Conservation (phyloP, 2,329 filamentous ascomycete species). For the Aspergillus novoparasiticus region DNA sequence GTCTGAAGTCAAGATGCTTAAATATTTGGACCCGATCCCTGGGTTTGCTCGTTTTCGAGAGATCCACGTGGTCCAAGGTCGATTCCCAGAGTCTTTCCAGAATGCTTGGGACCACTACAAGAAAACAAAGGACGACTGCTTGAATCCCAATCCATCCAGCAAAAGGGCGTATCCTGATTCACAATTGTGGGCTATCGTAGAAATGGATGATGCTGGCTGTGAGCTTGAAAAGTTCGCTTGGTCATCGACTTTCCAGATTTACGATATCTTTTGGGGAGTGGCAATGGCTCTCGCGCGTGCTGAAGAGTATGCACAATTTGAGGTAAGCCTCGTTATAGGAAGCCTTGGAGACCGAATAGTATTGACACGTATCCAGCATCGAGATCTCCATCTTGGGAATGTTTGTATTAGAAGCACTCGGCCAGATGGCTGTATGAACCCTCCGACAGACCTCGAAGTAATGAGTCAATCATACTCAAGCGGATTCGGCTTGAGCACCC, state of each 20-base stretch:
- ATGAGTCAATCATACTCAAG: constrained; percentile 36
- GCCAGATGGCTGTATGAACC: constrained; percentile 33
- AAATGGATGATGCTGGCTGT: constrained; percentile 67
- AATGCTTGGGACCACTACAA: constrained; percentile 47
- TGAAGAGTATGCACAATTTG: constrained; percentile 62
- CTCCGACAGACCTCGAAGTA: constrained; percentile 35
- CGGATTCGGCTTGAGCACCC: constrained; percentile 54
- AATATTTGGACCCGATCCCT: constrained; percentile 60
- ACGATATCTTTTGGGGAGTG: constrained; percentile 70
- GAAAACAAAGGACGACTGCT: constrained; percentile 46
- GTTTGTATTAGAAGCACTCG: constrained; percentile 57
- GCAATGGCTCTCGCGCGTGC: constrained; percentile 62
- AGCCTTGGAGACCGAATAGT: not conserved
- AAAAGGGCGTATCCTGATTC: constrained; percentile 56
- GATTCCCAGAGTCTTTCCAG: constrained; percentile 55
- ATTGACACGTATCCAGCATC: constrained; percentile 48
- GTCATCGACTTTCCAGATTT: constrained; percentile 52
- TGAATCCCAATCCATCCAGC: constrained; percentile 60
- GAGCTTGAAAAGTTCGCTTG: constrained; percentile 55
- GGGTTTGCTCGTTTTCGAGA: constrained; percentile 66
- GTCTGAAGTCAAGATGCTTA: constrained; percentile 55
- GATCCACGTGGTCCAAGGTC: constrained; percentile 59
- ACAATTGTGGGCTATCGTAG: constrained; percentile 65
- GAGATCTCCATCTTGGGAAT: constrained; percentile 68
- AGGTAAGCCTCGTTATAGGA: constrained; percentile 38